phyloP scores from a whole-genome alignment of 2,329 filamentous ascomycete species.

The Blumeria graminis region DNA sequence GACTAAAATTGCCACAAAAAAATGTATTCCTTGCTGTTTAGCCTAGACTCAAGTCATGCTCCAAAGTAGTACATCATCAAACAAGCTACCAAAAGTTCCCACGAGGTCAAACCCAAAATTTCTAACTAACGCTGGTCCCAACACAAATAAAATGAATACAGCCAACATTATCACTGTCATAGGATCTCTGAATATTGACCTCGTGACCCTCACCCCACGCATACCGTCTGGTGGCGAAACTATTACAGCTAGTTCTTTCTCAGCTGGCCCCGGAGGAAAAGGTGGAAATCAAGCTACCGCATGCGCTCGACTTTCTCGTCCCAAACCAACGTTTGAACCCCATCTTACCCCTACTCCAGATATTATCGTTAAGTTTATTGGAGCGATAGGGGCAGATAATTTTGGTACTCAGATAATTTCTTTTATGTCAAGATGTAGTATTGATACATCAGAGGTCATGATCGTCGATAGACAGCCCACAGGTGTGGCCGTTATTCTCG shows the following conservation, averaged over 20 bases:
- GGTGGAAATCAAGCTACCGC: slow-evolving; percentile 52
- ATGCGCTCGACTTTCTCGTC: slow-evolving; percentile 46
- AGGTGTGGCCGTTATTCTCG: slow-evolving; percentile 51
- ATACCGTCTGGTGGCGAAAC: slow-evolving; percentile 74
- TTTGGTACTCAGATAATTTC: slow-evolving; percentile 36
- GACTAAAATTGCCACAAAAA: no score
- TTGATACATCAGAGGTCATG: slow-evolving; percentile 31
- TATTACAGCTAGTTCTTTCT: slow-evolving; percentile 53
- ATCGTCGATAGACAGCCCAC: slow-evolving; percentile 26
- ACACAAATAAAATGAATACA: no score
- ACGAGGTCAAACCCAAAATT: no score
- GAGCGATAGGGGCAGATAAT: slow-evolving; percentile 44
- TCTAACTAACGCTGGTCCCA: no score
- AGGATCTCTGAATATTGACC: slow-evolving; percentile 84
- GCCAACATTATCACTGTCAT: slow-evolving; percentile 48
- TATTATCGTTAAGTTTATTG: slow-evolving; percentile 41
- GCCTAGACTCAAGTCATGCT: no score
- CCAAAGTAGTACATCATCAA: no score
- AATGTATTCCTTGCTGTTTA: no score
- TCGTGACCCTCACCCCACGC: slow-evolving; percentile 68
- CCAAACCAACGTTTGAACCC: slow-evolving; percentile 14
- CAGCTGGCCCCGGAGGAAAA: slow-evolving; percentile 70
- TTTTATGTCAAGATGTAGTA: slow-evolving; percentile 34
- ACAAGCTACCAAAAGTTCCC: no score
- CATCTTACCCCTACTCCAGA: slow-evolving; percentile 6